Base-by-base conservation (phyloP, 495 filamentous ascomycete species). In the Neurospora sp. region DNA sequence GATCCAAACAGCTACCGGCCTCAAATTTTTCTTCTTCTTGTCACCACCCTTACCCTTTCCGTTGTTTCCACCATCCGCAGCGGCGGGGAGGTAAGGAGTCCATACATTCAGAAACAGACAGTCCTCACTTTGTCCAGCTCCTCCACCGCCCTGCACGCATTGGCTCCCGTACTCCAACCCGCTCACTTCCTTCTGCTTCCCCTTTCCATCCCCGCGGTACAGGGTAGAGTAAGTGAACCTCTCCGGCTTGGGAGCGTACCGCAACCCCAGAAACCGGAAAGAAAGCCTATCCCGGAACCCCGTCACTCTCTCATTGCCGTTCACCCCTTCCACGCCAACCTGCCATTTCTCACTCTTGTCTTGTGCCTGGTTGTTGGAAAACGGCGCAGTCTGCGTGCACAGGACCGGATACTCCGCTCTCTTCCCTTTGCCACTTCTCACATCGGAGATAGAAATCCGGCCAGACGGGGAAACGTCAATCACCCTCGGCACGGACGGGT, bases 21-120 rank as follows among this genome's bases (percentile, higher is more conserved):
- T 86, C 53, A 85, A 72, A 16, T 42, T 70, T 31, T 31, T 31
- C 71, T 76, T 77, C 12, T 16, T 35, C 10, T 39, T 53, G 4
- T 53, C 9, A 53, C 4, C 45, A 1, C 9, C 45, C 9, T 53
- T 72, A 16, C 22, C 31, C 16, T 6, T 75, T 76, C 35, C 72
- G 75, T 9, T 79, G 77, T 9, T 78, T 80, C 45, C 53, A 16
- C 53, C 53, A 14, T 31, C 53, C 9, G 53, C 53, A 31, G 22
- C 5, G 8, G 53, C 53, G 0, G 87, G 87, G 1, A 89, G 81
- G 70, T 83, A 83, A 7, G 85, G 80, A 2, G 84, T 87, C 84
- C 83, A 88, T 69, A 89, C 81, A 72, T 88, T 88, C n/a, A 88
- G 77, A 72, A 85, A 86, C 18, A 87, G 77, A 69, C 86, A 88